phyloP scores from a whole-genome alignment of 2,329 filamentous ascomycete species.

The Neodidymelliopsis sp. region DNA sequence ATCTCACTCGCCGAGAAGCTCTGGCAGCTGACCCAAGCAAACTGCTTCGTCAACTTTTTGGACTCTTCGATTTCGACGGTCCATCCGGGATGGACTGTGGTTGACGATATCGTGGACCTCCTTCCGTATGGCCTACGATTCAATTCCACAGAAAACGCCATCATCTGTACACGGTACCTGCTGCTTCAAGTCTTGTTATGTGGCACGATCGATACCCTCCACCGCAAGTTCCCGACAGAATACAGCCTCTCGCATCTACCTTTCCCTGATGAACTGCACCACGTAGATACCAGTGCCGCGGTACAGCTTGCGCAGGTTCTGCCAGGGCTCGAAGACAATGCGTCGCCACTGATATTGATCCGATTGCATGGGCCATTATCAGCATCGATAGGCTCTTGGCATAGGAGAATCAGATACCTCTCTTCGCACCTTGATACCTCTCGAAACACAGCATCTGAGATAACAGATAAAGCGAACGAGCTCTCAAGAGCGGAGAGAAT shows the following conservation, averaged over 20 bases:
- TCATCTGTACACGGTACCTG: slow-evolving; percentile 7
- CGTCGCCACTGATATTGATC: slow-evolving; percentile 1
- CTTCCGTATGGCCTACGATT: not conserved
- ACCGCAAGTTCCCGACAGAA: not conserved
- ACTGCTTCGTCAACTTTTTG: not conserved
- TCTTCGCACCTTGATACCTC: not conserved
- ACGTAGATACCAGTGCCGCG: not conserved
- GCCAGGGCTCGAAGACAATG: not conserved
- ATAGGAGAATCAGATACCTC: slow-evolving; percentile 3
- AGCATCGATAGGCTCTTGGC: slow-evolving; percentile 4
- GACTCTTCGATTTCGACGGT: not conserved
- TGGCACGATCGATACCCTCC: slow-evolving; percentile 6
- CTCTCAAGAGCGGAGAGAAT: not conserved
- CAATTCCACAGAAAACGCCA: not conserved
- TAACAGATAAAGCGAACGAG: not conserved
- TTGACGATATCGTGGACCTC: not conserved
- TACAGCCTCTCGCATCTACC: not conserved
- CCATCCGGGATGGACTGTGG: not conserved
- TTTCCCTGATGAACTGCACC: not conserved
- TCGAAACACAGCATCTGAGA: not conserved
- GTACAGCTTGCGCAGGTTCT: not conserved
- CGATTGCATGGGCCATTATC: not conserved
- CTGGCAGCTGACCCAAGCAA: not conserved
- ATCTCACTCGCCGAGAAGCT: not conserved
- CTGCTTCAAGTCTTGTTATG: slow-evolving; percentile 5